phyloP scores from a whole-genome alignment of 2,329 filamentous ascomycete genomes.

The Cryphonectria parasitica region DNA sequence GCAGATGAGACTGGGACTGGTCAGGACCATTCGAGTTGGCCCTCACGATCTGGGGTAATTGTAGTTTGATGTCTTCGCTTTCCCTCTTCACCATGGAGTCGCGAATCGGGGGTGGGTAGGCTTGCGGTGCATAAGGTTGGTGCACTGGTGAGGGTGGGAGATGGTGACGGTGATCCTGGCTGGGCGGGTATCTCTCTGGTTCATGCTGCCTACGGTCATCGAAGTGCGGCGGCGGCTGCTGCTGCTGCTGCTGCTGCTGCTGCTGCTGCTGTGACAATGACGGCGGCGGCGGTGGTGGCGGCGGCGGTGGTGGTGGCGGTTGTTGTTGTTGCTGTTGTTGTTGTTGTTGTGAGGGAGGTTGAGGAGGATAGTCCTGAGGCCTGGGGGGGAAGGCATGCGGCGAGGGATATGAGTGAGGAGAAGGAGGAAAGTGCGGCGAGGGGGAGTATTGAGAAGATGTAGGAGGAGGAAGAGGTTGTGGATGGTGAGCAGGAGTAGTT shows the following conservation, averaged over 20 bases:
- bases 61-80: slow-evolving; percentile 50
- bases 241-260: too few species aligned
- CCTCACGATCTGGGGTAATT: slow-evolving; percentile 49
- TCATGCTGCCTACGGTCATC: slow-evolving; percentile 42
- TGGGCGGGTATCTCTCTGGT: slow-evolving; percentile 56
- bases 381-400: slow-evolving; percentile 36
- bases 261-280: slow-evolving; percentile 28
- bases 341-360: slow-evolving; percentile 33
- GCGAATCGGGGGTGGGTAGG: slow-evolving; percentile 45
- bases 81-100: slow-evolving; percentile 63
- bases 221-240: too few species aligned
- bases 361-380: slow-evolving; percentile 43
- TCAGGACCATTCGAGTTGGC: slow-evolving; percentile 53
- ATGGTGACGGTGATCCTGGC: slow-evolving; percentile 55
- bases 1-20: slow-evolving; percentile 43
- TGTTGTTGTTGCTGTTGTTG: slow-evolving; percentile 12
- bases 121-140: slow-evolving; percentile 36
- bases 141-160: slow-evolving; percentile 40
- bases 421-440: slow-evolving; percentile 30
- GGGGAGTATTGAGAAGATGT: slow-evolving; percentile 41
- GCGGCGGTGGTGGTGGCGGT: background rate
- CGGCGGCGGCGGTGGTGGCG: slow-evolving; percentile 20
- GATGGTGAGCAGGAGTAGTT: slow-evolving; percentile 37
- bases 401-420: slow-evolving; percentile 35
- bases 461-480: slow-evolving; percentile 41